Evolutionary conservation across 345 rosid genomes (phyloP).

Genomic region (Citrus australasica): DNA sequence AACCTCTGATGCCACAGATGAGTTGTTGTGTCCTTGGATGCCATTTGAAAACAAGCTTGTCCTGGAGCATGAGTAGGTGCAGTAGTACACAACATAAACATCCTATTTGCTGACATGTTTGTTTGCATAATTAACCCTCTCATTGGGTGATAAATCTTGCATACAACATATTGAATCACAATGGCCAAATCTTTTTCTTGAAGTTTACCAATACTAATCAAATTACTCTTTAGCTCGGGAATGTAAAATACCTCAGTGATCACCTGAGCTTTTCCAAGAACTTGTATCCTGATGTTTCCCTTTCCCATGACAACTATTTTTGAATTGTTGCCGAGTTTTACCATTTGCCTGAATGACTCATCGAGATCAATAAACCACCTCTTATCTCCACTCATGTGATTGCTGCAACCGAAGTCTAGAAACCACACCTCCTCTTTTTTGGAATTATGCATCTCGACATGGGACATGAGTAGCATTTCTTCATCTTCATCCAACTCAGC

Average conservation of each 20-base stretch:
- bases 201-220: background rate
- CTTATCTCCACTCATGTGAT: background rate
- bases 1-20: background rate
- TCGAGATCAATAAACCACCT: background rate
- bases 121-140: background rate
- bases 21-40: background rate
- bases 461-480: background rate
- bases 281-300: background rate
- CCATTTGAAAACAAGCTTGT: background rate
- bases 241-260: background rate
- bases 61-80: background rate
- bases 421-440: background rate
- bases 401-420: background rate
- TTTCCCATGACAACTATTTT: background rate
- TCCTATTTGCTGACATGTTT: background rate
- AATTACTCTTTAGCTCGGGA: background rate
- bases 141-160: background rate
- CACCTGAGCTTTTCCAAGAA: background rate
- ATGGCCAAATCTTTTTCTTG: background rate
- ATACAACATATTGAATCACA: background rate
- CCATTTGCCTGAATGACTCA: background rate
- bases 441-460: background rate
- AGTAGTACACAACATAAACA: background rate
- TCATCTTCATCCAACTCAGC: background rate
- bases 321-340: background rate